These are phyloP conservation scores for Telfairia occidentalis DNA, from an alignment of 331 rosid genomes.

Conservation along the genomic window DNA sequence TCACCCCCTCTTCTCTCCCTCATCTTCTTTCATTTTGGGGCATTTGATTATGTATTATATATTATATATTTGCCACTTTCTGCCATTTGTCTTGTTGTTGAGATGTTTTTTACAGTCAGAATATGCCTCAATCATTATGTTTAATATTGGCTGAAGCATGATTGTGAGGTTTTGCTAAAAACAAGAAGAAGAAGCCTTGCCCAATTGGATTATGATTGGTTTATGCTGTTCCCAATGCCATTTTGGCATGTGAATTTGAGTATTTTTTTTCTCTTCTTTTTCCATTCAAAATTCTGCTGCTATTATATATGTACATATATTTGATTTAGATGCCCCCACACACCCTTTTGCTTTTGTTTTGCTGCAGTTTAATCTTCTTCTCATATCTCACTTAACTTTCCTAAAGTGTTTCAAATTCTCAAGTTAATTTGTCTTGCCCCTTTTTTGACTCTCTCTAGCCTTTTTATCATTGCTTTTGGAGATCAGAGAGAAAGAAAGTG, in stretches of 20 bases:
- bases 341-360: conserved; percentile 34
- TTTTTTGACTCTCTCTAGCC: conserved; percentile 46
- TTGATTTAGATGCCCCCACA: conserved; percentile 26
- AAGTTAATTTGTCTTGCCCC: background rate
- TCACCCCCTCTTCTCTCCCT: too few relatives aligned
- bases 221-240: conserved; percentile 62
- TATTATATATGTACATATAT: conserved; percentile 18
- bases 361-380: conserved; percentile 38
- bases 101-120: conserved; percentile 10
- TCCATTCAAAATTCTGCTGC: conserved; percentile 18
- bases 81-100: conserved; percentile 13
- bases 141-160: conserved; percentile 11
- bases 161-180: conserved; percentile 30
- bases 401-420: conserved; percentile 20
- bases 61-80: conserved; percentile 1
- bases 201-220: conserved; percentile 43
- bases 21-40: background rate
- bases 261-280: background rate
- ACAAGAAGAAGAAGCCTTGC: conserved; percentile 43
- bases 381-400: conserved; percentile 20
- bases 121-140: conserved; percentile 15
- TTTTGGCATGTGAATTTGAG: conserved; percentile 38
- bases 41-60: background rate
- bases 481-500: conserved; percentile 21
- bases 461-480: conserved; percentile 36